Conservation (phyloP, 2,329 filamentous ascomycete species). For the Septoria petroselini region DNA sequence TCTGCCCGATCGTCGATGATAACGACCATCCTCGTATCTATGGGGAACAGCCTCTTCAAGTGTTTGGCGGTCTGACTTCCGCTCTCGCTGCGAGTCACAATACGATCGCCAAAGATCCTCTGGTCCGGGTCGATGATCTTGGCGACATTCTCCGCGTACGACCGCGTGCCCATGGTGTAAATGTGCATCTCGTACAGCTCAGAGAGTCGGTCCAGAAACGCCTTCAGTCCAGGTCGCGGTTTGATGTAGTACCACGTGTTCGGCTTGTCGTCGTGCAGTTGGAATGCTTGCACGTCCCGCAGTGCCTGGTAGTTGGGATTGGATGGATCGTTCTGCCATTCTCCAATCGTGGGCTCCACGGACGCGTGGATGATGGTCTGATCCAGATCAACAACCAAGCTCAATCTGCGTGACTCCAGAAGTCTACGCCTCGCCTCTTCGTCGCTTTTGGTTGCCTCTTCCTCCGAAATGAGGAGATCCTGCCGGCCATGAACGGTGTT, state of each 20-base stretch:
- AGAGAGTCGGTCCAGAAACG: conserved; percentile 75
- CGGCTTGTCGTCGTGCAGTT: conserved; percentile 79
- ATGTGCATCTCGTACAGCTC: conserved; percentile 91
- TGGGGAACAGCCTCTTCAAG: conserved; percentile 84
- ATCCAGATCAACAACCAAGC: conserved; percentile 92
- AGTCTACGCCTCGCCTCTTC: conserved; percentile 82
- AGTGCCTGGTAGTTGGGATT: conserved; percentile 91
- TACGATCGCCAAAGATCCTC: conserved; percentile 87
- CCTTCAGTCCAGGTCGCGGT: conserved; percentile 78
- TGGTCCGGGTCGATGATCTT: conserved; percentile 87
- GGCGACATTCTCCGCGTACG: conserved; percentile 90
- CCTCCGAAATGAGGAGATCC: conserved; percentile 76
- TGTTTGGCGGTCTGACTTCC: conserved; percentile 89
- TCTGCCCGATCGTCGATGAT: conserved; percentile 97
- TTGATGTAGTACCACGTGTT: conserved; percentile 99
- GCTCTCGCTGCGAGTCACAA: conserved; percentile 95
- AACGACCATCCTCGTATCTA: conserved; percentile 98
- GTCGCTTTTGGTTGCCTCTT: conserved; percentile 77
- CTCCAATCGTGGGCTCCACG: conserved; percentile 90
- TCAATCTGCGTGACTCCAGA: conserved; percentile 76
- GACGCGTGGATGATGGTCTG: conserved; percentile 98
- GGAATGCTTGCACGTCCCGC: conserved; percentile 82
- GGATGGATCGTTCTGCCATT: conserved; percentile 84
- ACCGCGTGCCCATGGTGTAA: conserved; percentile 97
- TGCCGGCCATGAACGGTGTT: conserved; percentile 94